These are phyloP conservation scores for Cyathus striatus DNA, from an alignment of 768 basidiomycete species.

Conservation along the genomic window DNA sequence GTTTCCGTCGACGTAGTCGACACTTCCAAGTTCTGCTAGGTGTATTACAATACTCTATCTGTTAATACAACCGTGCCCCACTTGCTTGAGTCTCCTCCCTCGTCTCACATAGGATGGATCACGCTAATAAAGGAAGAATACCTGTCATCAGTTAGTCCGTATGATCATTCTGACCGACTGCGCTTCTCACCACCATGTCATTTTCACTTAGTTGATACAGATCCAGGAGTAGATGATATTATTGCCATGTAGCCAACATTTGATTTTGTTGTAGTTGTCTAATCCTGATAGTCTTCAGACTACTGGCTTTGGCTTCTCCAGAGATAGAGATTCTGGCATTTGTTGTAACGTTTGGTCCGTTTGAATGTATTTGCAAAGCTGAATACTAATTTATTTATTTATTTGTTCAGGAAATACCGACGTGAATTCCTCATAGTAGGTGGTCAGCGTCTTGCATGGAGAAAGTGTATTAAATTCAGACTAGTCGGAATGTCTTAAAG, in stretches of 20 bases:
- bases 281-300: conserved; percentile 35
- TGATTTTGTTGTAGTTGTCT: background rate
- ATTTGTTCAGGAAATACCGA: conserved; percentile 65
- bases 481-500: conserved; percentile 70
- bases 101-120: too few relatives aligned
- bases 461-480: background rate
- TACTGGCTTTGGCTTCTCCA: conserved; percentile 77
- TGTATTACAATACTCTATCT: too few relatives aligned
- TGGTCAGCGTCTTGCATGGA: conserved; percentile 17
- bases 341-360: conserved; percentile 69
- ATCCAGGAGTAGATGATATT: conserved; percentile 82
- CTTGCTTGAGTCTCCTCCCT: too few relatives aligned
- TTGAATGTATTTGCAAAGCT: background rate
- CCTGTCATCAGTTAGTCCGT: conserved; percentile 65
- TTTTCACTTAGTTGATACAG: conserved; percentile 62
- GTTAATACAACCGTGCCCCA: too few relatives aligned
- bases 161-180: too few relatives aligned
- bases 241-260: conserved; percentile 55
- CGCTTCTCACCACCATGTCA: background rate
- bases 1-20: too few relatives aligned
- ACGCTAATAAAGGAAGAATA: conserved; percentile 9
- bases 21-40: too few relatives aligned
- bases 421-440: conserved; percentile 53
- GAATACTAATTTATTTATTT: background rate
- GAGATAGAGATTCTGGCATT: conserved; percentile 78